Percentiles rank a stretch among this genome's conserved stretches.
Conservation (phyloP, 495 filamentous ascomycete species). For the Neurospora intermedia region DNA sequence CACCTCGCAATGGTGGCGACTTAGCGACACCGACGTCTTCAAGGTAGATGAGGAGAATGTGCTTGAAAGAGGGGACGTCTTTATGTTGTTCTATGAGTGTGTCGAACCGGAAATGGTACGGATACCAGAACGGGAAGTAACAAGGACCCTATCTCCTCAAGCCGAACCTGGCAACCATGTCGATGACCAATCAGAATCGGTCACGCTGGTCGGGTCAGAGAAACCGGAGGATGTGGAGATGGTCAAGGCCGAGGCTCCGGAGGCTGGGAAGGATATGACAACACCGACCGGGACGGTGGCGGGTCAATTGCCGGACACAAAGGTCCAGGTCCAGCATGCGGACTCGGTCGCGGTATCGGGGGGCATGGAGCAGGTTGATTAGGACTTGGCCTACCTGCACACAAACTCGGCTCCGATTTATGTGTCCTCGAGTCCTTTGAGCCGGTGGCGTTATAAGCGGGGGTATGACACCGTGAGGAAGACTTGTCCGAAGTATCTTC, state of each 20-base stretch:
- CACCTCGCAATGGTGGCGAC: constrained; percentile 56
- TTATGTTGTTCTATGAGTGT: constrained; percentile 94
- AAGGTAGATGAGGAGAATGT: constrained; percentile 64
- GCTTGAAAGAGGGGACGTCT: constrained; percentile 70
- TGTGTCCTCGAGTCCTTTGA: not conserved
- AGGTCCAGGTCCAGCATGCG: not conserved
- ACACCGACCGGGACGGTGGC: not conserved
- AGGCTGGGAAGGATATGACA: not conserved
- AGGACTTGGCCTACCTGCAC: not conserved
- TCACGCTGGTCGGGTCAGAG: not conserved
- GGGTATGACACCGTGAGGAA: not conserved
- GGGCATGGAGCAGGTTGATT: not conserved
- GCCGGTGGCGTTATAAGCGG: not conserved
- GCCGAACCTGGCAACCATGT: not conserved
- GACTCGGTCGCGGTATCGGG: not conserved
- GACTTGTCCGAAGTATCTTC: not conserved
- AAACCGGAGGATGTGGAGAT: not conserved
- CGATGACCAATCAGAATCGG: not conserved
- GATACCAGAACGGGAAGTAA: constrained; percentile 2
- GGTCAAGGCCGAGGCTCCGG: not conserved
- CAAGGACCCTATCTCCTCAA: not conserved
- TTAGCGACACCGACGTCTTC: constrained; percentile 77
- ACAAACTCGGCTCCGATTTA: not conserved
- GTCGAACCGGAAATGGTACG: constrained; percentile 31
- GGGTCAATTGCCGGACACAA: not conserved